Evolutionary conservation across 2,329 filamentous ascomycete genomes (phyloP).

Genomic region (Bipolaris bicolor): DNA sequence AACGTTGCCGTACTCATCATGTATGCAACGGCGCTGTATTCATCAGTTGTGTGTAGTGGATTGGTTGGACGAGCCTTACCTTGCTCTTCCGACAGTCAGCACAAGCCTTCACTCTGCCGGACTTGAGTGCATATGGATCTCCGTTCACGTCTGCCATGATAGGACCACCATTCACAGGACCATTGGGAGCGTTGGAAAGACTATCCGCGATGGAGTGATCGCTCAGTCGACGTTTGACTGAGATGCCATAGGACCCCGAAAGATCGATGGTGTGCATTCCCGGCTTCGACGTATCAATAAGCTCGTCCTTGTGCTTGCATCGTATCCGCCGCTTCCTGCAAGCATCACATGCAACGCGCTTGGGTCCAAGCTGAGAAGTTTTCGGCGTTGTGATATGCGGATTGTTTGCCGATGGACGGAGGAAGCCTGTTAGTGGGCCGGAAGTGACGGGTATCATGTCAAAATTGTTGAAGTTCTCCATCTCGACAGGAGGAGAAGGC

Average conservation of each 20-base stretch:
- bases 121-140: conserved; percentile 57
- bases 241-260: conserved; percentile 41
- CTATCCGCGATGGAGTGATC: conserved; percentile 38
- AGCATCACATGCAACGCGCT: conserved; percentile 66
- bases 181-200: conserved; percentile 19
- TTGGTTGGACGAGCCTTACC: conserved; percentile 52
- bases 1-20: conserved; percentile 68
- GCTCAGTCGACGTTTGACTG: conserved; percentile 42
- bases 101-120: conserved; percentile 68
- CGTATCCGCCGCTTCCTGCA: conserved; percentile 67
- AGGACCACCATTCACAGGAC: conserved; percentile 37
- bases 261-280: conserved; percentile 42
- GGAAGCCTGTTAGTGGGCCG: conserved; percentile 40
- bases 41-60: conserved; percentile 25
- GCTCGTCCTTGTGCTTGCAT: conserved; percentile 68
- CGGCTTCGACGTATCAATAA: conserved; percentile 43
- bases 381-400: conserved; percentile 58
- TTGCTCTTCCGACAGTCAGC: conserved; percentile 72
- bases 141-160: conserved; percentile 44
- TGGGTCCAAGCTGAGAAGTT: conserved; percentile 65
- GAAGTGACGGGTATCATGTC: conserved; percentile 22
- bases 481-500: conserved; percentile 19
- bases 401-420: conserved; percentile 47
- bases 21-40: conserved; percentile 67
- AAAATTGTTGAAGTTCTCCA: conserved; percentile 21